These are phyloP conservation scores for Talaromyces pinophilus DNA, from an alignment of 2,329 filamentous ascomycete species.

Conservation along the genomic window DNA sequence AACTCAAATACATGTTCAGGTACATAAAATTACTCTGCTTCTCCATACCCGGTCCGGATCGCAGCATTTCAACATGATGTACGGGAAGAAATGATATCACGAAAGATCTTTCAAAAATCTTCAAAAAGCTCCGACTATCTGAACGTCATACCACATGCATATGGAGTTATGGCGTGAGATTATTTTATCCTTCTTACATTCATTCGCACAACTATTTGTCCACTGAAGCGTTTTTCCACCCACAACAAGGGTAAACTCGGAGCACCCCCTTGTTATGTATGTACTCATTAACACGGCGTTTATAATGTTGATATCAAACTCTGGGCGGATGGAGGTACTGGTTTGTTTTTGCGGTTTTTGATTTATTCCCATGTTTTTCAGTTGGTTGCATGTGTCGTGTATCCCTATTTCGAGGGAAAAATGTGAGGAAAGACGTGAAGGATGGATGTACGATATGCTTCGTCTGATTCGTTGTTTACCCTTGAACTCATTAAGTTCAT, in stretches of 20 bases:
- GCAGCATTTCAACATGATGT: slow-evolving; percentile 8
- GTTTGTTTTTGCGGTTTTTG: background rate
- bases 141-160: slow-evolving; percentile 1
- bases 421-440: background rate
- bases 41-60: background rate
- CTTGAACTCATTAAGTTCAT: background rate
- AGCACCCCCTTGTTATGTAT: background rate
- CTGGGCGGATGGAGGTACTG: background rate
- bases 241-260: background rate
- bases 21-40: slow-evolving; percentile 12
- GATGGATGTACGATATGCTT: slow-evolving; percentile 17
- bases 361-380: background rate
- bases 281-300: slow-evolving; percentile 18
- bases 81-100: slow-evolving; percentile 18
- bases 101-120: slow-evolving; percentile 1
- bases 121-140: background rate
- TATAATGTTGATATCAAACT: slow-evolving; percentile 15
- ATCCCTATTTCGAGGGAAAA: background rate
- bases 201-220: slow-evolving; percentile 7
- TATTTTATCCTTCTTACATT: slow-evolving; percentile 4
- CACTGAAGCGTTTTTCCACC: slow-evolving; percentile 7
- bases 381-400: background rate
- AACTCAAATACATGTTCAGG: slow-evolving; percentile 15
- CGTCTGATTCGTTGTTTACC: background rate
- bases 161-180: slow-evolving; percentile 2